Base-by-base conservation (phyloP, 2,329 filamentous ascomycete species). In the Ophiostoma tasmaniense region DNA sequence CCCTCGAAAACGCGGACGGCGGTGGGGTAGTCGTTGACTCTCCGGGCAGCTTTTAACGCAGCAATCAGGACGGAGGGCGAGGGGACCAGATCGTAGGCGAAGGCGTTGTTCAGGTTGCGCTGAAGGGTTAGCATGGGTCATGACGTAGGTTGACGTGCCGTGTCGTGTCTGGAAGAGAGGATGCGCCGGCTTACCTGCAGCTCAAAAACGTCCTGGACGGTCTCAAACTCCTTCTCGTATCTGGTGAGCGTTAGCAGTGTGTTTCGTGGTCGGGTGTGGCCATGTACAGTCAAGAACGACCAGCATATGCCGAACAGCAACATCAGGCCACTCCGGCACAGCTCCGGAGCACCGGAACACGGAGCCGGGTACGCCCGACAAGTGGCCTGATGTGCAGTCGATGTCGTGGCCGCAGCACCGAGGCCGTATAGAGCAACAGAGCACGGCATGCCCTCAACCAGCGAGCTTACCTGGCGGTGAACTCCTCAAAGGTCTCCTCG, bases 141-240 rank as follows among this genome's bases (percentile, higher is more conserved):
- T 61, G 55, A 61, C 55, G 55, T 61, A 61, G 6, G 61, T 67
- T 67, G 71, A 14, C 20, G 55, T 30, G 55, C 14, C 3, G 13
- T 11, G 52, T 28, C 22, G 52, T 55, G 20, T 7, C 55, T 67
- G 67, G 71, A 17, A 13, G 3, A 61, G 25, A 33, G 25, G 17
- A 37, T 35, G 30, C 61, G 59, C 11, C 22, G 61, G 42, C 67
- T 13, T 89, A 97, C 93, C 92, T 97, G 93, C 78, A 99, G 92
- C 89, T 99, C 95, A 81, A 99, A 99, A 78, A 98, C 94, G 84
- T 99, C 95, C 83, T 98, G 92, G 74, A 99, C 95, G 78, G 83
- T 82, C 73, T 99, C 94, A 79, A 99, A 99, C 84, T 99, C 95
- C 88, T 97, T 97, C 88, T 99, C 95, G 79, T 96, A 99, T 84